These are phyloP conservation scores for Nicotiana benthamiana DNA, from an alignment of 257 asterid genomes.

Conservation along the genomic window DNA sequence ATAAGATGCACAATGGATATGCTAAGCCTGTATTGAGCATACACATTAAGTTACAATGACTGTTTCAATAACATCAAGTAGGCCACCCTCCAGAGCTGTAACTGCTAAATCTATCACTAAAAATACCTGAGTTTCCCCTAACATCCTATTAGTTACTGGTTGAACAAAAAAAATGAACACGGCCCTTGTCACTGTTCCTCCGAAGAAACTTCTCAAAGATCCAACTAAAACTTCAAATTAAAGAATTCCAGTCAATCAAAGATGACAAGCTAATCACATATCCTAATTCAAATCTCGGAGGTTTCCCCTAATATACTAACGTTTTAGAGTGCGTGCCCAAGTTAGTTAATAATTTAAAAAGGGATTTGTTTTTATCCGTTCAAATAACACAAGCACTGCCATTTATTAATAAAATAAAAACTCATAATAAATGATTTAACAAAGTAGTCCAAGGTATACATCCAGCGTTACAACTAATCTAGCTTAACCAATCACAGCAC, in stretches of 20 bases:
- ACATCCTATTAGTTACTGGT: background rate
- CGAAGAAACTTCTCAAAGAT: background rate
- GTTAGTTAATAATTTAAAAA: background rate
- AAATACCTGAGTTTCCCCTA: too few relatives aligned
- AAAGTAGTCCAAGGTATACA: background rate
- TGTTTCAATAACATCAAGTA: too few relatives aligned
- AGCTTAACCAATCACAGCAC: background rate
- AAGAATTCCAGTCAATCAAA: background rate
- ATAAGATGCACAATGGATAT: background rate
- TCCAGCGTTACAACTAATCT: background rate
- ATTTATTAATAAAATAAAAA: background rate
- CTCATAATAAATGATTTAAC: background rate
- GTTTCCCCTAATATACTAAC: background rate
- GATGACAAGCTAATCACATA: background rate
- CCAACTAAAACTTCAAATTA: background rate
- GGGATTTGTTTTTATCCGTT: background rate
- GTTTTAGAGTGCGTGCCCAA: background rate
- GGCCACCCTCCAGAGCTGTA: too few relatives aligned
- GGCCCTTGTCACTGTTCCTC: background rate
- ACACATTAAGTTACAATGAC: too few relatives aligned
- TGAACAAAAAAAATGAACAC: background rate
- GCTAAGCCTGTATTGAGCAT: background rate
- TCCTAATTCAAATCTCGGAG: background rate
- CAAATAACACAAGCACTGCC: background rate
- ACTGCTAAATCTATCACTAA: too few relatives aligned